phyloP scores from a whole-genome alignment of 495 filamentous ascomycete species.

The Penicillium steckii region DNA sequence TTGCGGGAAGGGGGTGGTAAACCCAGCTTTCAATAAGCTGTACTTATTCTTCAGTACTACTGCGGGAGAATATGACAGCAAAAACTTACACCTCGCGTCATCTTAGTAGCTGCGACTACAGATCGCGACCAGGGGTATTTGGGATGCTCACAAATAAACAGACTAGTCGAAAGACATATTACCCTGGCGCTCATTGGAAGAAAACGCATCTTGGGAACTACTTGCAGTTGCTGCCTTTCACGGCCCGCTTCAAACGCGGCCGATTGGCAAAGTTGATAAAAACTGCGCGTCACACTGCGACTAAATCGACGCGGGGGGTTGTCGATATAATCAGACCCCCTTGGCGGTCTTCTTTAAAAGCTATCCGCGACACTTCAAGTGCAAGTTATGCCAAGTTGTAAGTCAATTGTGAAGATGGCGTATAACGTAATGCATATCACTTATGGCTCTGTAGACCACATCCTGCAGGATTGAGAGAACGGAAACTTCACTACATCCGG shows the following conservation, averaged over 20 bases:
- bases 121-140: constrained; percentile 24
- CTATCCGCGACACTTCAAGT: constrained; percentile 34
- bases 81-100: not conserved
- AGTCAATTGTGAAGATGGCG: constrained; percentile 32
- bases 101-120: constrained; percentile 9
- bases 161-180: constrained; percentile 43
- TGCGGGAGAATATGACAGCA: not conserved
- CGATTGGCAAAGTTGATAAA: constrained; percentile 26
- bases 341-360: constrained; percentile 26
- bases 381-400: constrained; percentile 36
- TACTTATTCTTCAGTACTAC: constrained; percentile 3
- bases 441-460: constrained; percentile 43
- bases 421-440: constrained; percentile 38
- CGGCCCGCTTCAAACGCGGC: constrained; percentile 23
- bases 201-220: constrained; percentile 33
- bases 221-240: constrained; percentile 13
- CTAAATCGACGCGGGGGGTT: constrained; percentile 28
- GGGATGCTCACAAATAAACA: constrained; percentile 46
- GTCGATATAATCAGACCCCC: constrained; percentile 23
- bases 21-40: constrained; percentile 28
- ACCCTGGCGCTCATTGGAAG: constrained; percentile 51
- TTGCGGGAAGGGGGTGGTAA: constrained; percentile 38
- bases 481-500: not conserved
- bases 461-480: constrained; percentile 4
- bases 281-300: constrained; percentile 26